Conservation (phyloP, 768 basidiomycete species). For the Boletus huronensis region DNA sequence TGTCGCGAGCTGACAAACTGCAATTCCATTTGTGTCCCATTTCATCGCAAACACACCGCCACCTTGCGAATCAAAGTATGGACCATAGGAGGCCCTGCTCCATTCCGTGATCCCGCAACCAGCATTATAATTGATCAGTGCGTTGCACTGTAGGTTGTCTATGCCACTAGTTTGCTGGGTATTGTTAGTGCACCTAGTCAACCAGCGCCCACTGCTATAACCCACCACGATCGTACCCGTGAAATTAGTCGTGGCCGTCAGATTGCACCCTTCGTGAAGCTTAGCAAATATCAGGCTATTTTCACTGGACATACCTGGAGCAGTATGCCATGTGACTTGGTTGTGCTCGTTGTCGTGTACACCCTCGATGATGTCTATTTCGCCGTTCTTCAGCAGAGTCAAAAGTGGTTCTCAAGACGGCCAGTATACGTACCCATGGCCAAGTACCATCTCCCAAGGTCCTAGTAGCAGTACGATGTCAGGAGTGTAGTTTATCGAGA, state of each 20-base stretch:
- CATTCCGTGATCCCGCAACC: slow-evolving; percentile 79
- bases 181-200: neutral
- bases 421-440: slow-evolving; percentile 51
- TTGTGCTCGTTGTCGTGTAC: slow-evolving; percentile 84
- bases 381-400: slow-evolving; percentile 51
- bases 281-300: neutral
- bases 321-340: slow-evolving; percentile 80
- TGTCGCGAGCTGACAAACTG: slow-evolving; percentile 53
- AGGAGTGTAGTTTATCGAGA: neutral
- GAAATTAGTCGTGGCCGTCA: slow-evolving; percentile 53
- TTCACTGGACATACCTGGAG: slow-evolving; percentile 41
- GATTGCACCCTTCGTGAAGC: slow-evolving; percentile 46
- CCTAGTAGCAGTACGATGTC: slow-evolving; percentile 17
- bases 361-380: slow-evolving; percentile 83
- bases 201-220: slow-evolving; percentile 4
- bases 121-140: slow-evolving; percentile 49
- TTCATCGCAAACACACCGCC: slow-evolving; percentile 89
- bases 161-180: slow-evolving; percentile 44
- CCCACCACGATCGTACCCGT: slow-evolving; percentile 64
- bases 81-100: slow-evolving; percentile 82
- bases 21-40: slow-evolving; percentile 77
- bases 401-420: slow-evolving; percentile 1
- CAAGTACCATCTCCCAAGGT: slow-evolving; percentile 50
- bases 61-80: slow-evolving; percentile 71
- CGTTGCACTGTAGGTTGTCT: slow-evolving; percentile 55